phyloP scores from a whole-genome alignment of 1,139 yeast species.

The Kazachstania sp. region DNA sequence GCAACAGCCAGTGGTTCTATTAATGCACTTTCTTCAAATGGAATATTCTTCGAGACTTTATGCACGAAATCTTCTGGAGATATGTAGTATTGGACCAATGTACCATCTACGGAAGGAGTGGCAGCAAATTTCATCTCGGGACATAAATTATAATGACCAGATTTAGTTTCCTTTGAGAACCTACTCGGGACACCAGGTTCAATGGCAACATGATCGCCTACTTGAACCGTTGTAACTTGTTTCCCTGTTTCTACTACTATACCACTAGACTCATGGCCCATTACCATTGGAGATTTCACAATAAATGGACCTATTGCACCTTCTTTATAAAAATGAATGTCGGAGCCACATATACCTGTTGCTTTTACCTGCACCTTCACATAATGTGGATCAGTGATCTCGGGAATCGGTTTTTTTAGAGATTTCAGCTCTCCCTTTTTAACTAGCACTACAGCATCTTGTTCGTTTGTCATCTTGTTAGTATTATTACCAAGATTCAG shows the following conservation, averaged over 20 bases:
- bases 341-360: conserved; percentile 87
- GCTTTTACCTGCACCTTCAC: conserved; percentile 60
- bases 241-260: conserved; percentile 57
- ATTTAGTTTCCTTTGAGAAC: conserved; percentile 61
- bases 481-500: too few relatives aligned
- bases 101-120: conserved; percentile 67
- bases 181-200: conserved; percentile 83
- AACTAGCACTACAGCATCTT: conserved; percentile 50
- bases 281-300: conserved; percentile 56
- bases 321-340: conserved; percentile 72
- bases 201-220: conserved; percentile 77
- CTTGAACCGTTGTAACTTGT: conserved; percentile 49
- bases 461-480: background rate
- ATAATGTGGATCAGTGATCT: conserved; percentile 50
- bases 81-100: conserved; percentile 61
- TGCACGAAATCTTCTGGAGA: conserved; percentile 81
- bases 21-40: conserved; percentile 79
- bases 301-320: conserved; percentile 71
- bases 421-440: conserved; percentile 54
- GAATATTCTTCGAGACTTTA: conserved; percentile 66
- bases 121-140: conserved; percentile 84
- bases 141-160: conserved; percentile 71
- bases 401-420: conserved; percentile 61
- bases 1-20: conserved; percentile 86
- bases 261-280: conserved; percentile 76